Base-by-base conservation (phyloP, 352 stramenopile genomes). In the Phytopythium chamaehyphon region DNA sequence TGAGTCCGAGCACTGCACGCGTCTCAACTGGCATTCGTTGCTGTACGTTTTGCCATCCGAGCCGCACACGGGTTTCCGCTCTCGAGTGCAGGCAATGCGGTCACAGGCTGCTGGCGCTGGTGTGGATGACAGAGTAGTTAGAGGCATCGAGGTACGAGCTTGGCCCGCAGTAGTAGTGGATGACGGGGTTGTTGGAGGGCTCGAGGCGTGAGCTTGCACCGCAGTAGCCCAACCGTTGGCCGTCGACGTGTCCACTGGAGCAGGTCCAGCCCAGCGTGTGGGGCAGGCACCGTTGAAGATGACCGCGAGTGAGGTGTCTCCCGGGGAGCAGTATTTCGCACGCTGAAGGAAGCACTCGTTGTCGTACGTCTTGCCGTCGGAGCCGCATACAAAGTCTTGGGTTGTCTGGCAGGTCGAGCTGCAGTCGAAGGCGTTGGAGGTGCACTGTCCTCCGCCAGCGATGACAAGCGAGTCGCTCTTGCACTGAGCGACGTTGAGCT, bases 1-100 rank as follows among this genome's bases (percentile, higher is more conserved):
- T 5, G 28, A 9, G 9, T 33, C 9, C 28, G 28, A 33, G 28
- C 28, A 33, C 28, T 33, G 28, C 28, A 9, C 28, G 28, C 28
- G 28, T 9, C 9, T 33, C 28, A 33, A 28, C n/a, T 61, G 40
- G 37, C 71, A 83, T 33, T 71, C 42, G 50, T 75, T 83, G 55
- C 47, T 56, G 68, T 83, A 78, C 0, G 60, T 76, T 38, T 62
- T 43, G 44, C 58, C 57, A 51, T 83, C 61, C 12, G 66, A 74
- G 28, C 28, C 28, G 28, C 28, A 33, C 28, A 33, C 28, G 28
- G 28, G 28, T 33, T 33, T 33, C 9, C 28, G 28, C 28, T 33
- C 28, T 33, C 28, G 5, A 10, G 28, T 33, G 9, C 28, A 33
- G 9, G 28, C 5, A 33, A 33, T 33, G 5, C 28, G 5, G 9